Evolutionary conservation across 352 stramenopile genomes (phyloP).

Genomic region (Pythium graminicola): DNA sequence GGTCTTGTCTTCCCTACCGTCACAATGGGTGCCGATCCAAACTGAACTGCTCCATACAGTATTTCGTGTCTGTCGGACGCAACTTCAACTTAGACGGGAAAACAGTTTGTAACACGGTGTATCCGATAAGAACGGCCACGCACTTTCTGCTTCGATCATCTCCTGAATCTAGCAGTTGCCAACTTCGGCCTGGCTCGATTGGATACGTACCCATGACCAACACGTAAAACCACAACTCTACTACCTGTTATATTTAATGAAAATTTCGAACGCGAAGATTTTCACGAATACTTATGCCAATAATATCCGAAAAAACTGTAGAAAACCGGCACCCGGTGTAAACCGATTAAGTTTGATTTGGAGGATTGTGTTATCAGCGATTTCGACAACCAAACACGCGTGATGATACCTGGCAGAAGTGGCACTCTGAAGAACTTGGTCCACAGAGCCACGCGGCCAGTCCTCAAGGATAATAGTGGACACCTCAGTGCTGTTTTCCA

Average conservation of each 20-base stretch:
- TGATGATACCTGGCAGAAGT: neutral
- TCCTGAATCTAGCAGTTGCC: conserved; percentile 10
- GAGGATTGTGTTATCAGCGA: too few relatives aligned
- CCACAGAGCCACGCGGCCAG: too few relatives aligned
- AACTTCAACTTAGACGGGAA: conserved; percentile 7
- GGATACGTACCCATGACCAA: neutral
- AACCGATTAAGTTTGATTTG: neutral
- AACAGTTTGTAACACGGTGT: neutral
- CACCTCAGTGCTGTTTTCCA: neutral
- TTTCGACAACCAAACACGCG: neutral
- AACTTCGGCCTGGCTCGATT: neutral
- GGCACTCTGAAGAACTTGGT: neutral
- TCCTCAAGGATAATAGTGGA: neutral
- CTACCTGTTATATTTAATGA: neutral
- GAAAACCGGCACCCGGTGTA: neutral
- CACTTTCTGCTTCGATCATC: conserved; percentile 11
- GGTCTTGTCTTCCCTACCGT: neutral
- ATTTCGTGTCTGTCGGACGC: neutral
- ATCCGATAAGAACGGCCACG: neutral
- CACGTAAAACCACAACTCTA: too few relatives aligned
- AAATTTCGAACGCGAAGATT: too few relatives aligned
- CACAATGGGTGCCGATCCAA: neutral
- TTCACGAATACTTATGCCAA: neutral
- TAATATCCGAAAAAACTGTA: neutral
- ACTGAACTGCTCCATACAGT: neutral